Conservation (phyloP, 1,139 yeast genomes). For the Pichia sp. region DNA sequence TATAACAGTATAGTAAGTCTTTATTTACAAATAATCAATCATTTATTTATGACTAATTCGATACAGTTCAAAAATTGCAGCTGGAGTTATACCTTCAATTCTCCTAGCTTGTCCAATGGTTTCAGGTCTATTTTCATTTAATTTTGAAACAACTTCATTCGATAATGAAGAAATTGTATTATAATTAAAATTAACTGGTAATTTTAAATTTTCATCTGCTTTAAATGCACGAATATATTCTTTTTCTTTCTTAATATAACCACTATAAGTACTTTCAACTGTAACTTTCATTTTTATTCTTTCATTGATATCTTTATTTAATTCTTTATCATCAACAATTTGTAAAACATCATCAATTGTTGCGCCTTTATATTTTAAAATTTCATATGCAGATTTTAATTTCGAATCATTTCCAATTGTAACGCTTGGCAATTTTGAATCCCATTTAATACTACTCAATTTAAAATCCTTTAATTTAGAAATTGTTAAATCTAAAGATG, state of each 20-base stretch:
- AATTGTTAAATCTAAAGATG: constrained; percentile 40
- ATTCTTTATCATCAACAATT: constrained; percentile 25
- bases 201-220: constrained; percentile 67
- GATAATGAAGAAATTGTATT: constrained; percentile 48
- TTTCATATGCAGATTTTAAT: constrained; percentile 49
- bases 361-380: constrained; percentile 41
- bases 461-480: constrained; percentile 40
- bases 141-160: constrained; percentile 62
- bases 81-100: constrained; percentile 91
- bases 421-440: constrained; percentile 29
- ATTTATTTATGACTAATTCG: constrained; percentile 27
- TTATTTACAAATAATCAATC: no score
- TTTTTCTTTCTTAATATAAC: constrained; percentile 69
- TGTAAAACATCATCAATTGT: constrained; percentile 33
- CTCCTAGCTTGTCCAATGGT: constrained; percentile 94
- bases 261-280: constrained; percentile 78
- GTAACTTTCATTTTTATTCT: constrained; percentile 58
- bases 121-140: constrained; percentile 74
- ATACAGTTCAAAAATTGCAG: constrained; percentile 65
- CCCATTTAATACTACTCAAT: constrained; percentile 61
- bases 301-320: constrained; percentile 35
- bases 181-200: constrained; percentile 67
- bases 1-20: no score
- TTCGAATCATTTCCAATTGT: constrained; percentile 35
- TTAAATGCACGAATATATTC: constrained; percentile 69